Evolutionary conservation across 2,329 filamentous ascomycete species (phyloP).

Genomic region (Aspergillus cejpii): DNA sequence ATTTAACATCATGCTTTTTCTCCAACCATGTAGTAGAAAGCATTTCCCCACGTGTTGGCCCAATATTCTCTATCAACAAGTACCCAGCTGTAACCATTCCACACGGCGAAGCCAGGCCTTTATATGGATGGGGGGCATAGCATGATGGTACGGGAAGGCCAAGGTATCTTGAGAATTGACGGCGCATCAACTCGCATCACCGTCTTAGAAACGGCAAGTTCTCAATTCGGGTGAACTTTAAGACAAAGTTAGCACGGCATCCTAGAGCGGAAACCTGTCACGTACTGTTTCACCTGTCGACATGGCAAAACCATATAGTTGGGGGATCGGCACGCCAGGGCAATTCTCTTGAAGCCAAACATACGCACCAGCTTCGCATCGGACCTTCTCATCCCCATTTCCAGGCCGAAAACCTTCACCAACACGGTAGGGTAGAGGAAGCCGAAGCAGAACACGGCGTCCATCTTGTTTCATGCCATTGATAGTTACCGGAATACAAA

Average conservation of each 20-base stretch:
- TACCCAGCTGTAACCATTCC: slow-evolving; percentile 4
- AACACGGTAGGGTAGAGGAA: not conserved
- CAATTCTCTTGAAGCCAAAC: not conserved
- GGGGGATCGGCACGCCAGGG: not conserved
- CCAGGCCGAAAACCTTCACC: not conserved
- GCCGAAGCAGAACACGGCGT: not conserved
- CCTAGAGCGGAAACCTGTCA: not conserved
- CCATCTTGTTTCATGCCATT: not conserved
- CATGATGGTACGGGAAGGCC: not conserved
- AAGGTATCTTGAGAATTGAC: not conserved
- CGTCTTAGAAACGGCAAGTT: not conserved
- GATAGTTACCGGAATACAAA: not conserved
- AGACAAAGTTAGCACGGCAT: not conserved
- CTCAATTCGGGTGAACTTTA: not conserved
- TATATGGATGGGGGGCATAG: not conserved
- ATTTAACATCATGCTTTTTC: slow-evolving; percentile 4
- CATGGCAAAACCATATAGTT: not conserved
- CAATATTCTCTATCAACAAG: slow-evolving; percentile 18
- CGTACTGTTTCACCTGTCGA: not conserved
- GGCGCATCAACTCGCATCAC: not conserved
- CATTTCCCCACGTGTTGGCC: slow-evolving; percentile 13
- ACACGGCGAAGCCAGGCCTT: not conserved
- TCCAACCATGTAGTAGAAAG: slow-evolving; percentile 19
- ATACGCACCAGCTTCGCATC: not conserved
- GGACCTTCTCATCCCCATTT: not conserved